phyloP scores from a whole-genome alignment of 805 yeast genomes.

The Wickerhamomyces bisporus region DNA sequence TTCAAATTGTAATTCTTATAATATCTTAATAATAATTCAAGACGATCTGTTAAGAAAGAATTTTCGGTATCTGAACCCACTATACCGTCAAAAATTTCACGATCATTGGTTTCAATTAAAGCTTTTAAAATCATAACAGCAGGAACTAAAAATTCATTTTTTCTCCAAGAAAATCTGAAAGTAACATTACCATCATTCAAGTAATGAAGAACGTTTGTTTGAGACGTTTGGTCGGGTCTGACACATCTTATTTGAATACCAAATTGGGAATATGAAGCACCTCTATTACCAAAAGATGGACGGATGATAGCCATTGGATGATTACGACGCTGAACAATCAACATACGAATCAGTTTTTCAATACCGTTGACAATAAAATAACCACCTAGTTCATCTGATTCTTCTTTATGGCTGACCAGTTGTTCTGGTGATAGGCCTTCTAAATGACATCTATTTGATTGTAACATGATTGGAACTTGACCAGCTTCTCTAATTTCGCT shows the following conservation, averaged over 20 bases:
- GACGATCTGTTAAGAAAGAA: constrained; percentile 96
- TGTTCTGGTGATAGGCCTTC: constrained; percentile 79
- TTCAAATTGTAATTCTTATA: constrained; percentile 77
- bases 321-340: constrained; percentile 95
- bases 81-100: constrained; percentile 94
- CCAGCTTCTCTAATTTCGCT: constrained; percentile 88
- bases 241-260: constrained; percentile 95
- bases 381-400: constrained; percentile 94
- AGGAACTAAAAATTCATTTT: constrained; percentile 91
- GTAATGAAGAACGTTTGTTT: constrained; percentile 95
- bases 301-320: constrained; percentile 98
- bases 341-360: constrained; percentile 93
- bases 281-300: constrained; percentile 92
- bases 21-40: constrained; percentile 85
- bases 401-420: constrained; percentile 75
- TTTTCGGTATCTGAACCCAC: constrained; percentile 83
- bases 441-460: constrained; percentile 87
- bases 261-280: constrained; percentile 78
- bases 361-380: constrained; percentile 93
- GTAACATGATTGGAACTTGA: constrained; percentile 84
- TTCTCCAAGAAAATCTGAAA: constrained; percentile 94
- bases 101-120: constrained; percentile 81
- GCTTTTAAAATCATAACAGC: constrained; percentile 92
- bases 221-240: constrained; percentile 96
- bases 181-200: constrained; percentile 94